Conservation (phyloP, 2,329 filamentous ascomycete species). For the Botrytis galanthina region DNA sequence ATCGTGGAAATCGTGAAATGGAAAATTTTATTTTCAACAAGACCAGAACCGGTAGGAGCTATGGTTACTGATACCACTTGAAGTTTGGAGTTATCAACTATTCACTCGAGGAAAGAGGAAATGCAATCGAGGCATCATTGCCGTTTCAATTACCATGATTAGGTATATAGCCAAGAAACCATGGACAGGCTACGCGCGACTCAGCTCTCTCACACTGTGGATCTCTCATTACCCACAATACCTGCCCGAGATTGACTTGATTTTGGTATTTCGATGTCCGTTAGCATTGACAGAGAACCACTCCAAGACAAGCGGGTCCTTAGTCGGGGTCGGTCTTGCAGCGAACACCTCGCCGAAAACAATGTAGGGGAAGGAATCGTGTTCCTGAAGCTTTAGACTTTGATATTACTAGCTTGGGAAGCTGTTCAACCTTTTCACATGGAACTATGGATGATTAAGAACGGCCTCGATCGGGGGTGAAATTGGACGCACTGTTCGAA, state of each 20-base stretch:
- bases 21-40: conserved; percentile 79
- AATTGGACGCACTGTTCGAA: background rate
- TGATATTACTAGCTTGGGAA: background rate
- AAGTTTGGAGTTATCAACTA: background rate
- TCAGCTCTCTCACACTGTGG: background rate
- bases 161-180: background rate
- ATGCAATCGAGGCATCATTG: background rate
- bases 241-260: too few species aligned
- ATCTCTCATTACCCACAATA: too few species aligned
- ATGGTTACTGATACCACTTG: conserved; percentile 1
- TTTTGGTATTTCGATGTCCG: background rate
- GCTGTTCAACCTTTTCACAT: background rate
- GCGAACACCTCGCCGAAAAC: background rate
- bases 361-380: background rate
- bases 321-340: background rate
- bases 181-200: background rate
- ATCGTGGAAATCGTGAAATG: conserved; percentile 83
- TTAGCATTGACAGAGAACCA: background rate
- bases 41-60: conserved; percentile 78
- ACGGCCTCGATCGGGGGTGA: background rate
- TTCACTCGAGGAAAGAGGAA: too few species aligned
- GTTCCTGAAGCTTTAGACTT: background rate
- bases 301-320: background rate
- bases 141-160: background rate
- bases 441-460: background rate